These are phyloP conservation scores for Pseudopyricularia javanii DNA, from an alignment of 2,329 filamentous ascomycete genomes.

Conservation along the genomic window DNA sequence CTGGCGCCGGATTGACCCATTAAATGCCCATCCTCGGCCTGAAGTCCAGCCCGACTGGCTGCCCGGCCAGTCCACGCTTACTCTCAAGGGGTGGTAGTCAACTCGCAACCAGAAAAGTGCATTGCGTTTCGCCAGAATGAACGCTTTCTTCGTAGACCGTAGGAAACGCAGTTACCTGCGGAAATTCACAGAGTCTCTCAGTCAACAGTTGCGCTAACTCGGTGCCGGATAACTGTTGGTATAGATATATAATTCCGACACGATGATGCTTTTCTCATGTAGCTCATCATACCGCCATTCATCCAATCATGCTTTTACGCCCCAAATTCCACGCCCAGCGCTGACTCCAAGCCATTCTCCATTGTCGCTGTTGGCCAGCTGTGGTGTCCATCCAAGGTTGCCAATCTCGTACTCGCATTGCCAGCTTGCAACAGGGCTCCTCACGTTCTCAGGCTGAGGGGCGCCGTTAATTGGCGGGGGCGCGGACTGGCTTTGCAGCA, in stretches of 20 bases:
- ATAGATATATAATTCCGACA: not conserved
- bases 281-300: not conserved
- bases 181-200: too few species aligned
- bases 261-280: not conserved
- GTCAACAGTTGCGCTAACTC: too few species aligned
- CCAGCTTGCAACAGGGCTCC: constrained; percentile 65
- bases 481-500: constrained; percentile 53
- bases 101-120: too few species aligned
- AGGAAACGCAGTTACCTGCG: too few species aligned
- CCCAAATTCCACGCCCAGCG: constrained; percentile 72
- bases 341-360: constrained; percentile 79
- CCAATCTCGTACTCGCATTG: constrained; percentile 78
- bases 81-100: too few species aligned
- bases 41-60: too few species aligned
- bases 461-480: constrained; percentile 34
- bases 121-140: too few species aligned
- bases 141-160: too few species aligned
- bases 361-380: constrained; percentile 52
- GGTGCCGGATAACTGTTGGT: too few species aligned
- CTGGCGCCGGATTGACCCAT: too few species aligned
- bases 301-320: constrained; percentile 33
- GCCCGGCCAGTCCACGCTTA: too few species aligned
- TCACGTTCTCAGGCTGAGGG: constrained; percentile 40
- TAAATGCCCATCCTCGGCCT: too few species aligned
- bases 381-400: constrained; percentile 76